phyloP scores from a whole-genome alignment of 2,329 filamentous ascomycete genomes.

The Elsinoe arachidis region DNA sequence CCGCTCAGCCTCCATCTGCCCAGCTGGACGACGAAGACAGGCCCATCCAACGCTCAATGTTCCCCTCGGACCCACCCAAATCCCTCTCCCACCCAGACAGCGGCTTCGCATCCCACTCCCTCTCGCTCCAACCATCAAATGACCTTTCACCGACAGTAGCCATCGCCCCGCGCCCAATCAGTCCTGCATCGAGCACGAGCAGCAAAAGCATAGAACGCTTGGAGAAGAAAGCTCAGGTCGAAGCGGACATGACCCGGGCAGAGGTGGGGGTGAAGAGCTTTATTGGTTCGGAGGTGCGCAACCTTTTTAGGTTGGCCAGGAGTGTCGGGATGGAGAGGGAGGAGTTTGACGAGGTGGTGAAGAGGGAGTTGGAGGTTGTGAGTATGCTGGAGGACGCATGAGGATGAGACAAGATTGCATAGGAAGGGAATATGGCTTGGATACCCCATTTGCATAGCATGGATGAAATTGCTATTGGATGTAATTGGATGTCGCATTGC shows the following conservation, averaged over 20 bases:
- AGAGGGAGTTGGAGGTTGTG: slow-evolving; percentile 62
- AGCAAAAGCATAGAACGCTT: slow-evolving; percentile 45
- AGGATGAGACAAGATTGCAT: not conserved
- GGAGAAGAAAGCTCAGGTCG: slow-evolving; percentile 34
- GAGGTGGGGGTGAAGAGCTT: slow-evolving; percentile 72
- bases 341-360: slow-evolving; percentile 66
- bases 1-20: slow-evolving; percentile 11
- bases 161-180: slow-evolving; percentile 51
- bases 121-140: slow-evolving; percentile 35
- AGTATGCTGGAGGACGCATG: slow-evolving; percentile 51
- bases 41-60: not conserved
- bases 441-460: no score
- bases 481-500: not conserved
- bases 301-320: slow-evolving; percentile 61
- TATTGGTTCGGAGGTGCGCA: slow-evolving; percentile 68
- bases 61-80: slow-evolving; percentile 25
- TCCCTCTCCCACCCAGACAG: not conserved
- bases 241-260: slow-evolving; percentile 41
- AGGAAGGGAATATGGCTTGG: no score
- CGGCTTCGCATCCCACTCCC: slow-evolving; percentile 27
- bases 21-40: not conserved
- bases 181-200: slow-evolving; percentile 28
- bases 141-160: slow-evolving; percentile 34
- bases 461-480: no score
- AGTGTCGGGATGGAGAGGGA: slow-evolving; percentile 63